Evolutionary conservation across 345 rosid genomes (phyloP), one percentile per base, ranked within the genome.

Genomic region (Turritis glabra): DNA sequence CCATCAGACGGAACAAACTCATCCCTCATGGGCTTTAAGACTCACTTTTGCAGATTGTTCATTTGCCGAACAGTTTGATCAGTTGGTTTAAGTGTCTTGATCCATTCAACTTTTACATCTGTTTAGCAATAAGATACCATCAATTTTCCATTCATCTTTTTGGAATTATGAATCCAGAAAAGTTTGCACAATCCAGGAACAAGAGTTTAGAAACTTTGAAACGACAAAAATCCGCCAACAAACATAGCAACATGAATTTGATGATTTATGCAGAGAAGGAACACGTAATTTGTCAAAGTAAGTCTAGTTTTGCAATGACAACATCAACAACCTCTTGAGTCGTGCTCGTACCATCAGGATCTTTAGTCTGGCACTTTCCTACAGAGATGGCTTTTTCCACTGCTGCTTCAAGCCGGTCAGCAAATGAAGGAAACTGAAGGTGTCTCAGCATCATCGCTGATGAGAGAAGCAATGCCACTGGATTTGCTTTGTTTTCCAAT

Each of bases 381-480:
- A 88, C 96, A 2, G 29, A 69, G 50, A 93, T 91, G 65, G 89
- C 95, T 19, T 65, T 75, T 73, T 89, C 74, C 70, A 93, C 98
- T 0, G 98, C 96, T 7, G 92, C 86, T 77, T 93, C 98, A 19
- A 93, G 83, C 75, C 95, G 82, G 80, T 93, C 94, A 9, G 97
- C 97, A 32, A 93, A 93, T 5, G 96, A 86, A 46, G 98, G 97
- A 73, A 93, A 91, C 83, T 88, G 98, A 52, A 93, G 96, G 67
- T 93, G 98, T 75, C 96, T 93, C 43, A 93, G 86, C 98, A 93
- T 91, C 98, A 93, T 93, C 15, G 98, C 96, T 46, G 97, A 93
- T 51, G 98, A 93, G 30, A 91, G 96, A 58, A 93, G 93, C 69
- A 93, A 75, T 0, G 98, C 98, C 69, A 93, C 96, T 6, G 97